Percentiles rank a stretch among this genome's conserved stretches.
Conservation (phyloP, 768 basidiomycete genomes). For the Kwoniella mangroviensis region DNA sequence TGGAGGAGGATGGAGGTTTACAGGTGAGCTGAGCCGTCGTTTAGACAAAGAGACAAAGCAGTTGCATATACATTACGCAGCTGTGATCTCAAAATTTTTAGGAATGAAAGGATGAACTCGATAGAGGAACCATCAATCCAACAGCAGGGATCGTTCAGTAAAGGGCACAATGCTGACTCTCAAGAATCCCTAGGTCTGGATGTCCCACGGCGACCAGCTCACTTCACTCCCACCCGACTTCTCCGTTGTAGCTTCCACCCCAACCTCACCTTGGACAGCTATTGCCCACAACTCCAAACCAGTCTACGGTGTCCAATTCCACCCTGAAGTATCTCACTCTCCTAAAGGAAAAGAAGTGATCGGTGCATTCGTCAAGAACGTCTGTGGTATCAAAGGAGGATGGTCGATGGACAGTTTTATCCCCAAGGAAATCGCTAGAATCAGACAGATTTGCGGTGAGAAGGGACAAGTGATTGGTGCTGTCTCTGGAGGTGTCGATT, state of each 20-base stretch:
- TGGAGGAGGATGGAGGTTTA: slow-evolving; percentile 69
- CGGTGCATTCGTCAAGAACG: slow-evolving; percentile 76
- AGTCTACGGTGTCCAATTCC: slow-evolving; percentile 97
- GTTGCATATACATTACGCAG: too few relatives aligned
- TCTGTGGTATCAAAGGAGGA: slow-evolving; percentile 77
- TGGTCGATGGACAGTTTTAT: slow-evolving; percentile 99
- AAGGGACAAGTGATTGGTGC: slow-evolving; percentile 97
- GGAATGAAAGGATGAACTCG: too few relatives aligned
- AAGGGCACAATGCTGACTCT: too few relatives aligned
- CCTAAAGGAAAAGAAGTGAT: slow-evolving; percentile 88
- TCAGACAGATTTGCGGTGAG: slow-evolving; percentile 89
- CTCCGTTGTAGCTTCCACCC: slow-evolving; percentile 82
- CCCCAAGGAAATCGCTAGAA: slow-evolving; percentile 91
- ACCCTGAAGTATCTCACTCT: slow-evolving; percentile 97
- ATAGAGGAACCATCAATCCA: too few relatives aligned
- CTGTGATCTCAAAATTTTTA: too few relatives aligned
- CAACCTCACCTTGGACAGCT: slow-evolving; percentile 87
- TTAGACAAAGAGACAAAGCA: too few relatives aligned
- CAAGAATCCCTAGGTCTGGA: too few relatives aligned
- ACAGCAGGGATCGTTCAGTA: too few relatives aligned
- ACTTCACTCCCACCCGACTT: slow-evolving; percentile 79
- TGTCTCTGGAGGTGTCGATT: slow-evolving; percentile 96
- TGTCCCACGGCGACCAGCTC: slow-evolving; percentile 98
- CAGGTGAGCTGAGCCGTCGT: too few relatives aligned
- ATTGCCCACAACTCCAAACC: slow-evolving; percentile 87